Evolutionary conservation across 371 early-diverging fungal genomes (phyloP).

Genomic region (Entomophthora muscae): DNA sequence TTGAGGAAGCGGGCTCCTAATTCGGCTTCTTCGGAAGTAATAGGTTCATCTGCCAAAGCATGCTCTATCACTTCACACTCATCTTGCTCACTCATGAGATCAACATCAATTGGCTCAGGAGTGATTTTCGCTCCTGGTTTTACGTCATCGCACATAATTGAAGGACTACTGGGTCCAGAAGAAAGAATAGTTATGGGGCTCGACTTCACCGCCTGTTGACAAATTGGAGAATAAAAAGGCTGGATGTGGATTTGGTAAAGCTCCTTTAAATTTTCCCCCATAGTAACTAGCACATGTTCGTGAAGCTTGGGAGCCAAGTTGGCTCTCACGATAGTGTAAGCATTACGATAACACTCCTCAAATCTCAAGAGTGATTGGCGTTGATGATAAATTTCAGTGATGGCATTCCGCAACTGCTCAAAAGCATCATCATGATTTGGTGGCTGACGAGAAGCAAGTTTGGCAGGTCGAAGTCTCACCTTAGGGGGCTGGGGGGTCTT

Average conservation of each 20-base stretch:
- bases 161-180: too few relatives aligned
- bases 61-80: too few relatives aligned
- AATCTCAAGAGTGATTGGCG: neutral
- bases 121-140: too few relatives aligned
- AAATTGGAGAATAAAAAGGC: neutral
- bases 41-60: too few relatives aligned
- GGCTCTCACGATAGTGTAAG: neutral
- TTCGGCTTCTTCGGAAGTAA: neutral
- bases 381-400: neutral
- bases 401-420: neutral
- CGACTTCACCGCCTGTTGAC: too few relatives aligned
- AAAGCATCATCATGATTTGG: neutral
- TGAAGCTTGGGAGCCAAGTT: neutral
- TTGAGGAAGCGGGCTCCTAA: neutral
- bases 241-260: neutral
- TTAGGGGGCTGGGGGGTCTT: neutral
- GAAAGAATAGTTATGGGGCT: too few relatives aligned
- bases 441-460: neutral
- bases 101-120: too few relatives aligned
- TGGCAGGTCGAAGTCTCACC: neutral
- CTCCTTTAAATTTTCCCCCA: neutral
- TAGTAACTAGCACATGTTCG: neutral
- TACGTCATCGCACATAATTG: too few relatives aligned
- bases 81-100: too few relatives aligned
- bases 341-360: constrained; percentile 4